A percentile compares a stretch with the other conserved stretches of the same genome.
Evolutionary conservation across 768 basidiomycete species (phyloP).

Genomic region (Tephrocybe sp.): DNA sequence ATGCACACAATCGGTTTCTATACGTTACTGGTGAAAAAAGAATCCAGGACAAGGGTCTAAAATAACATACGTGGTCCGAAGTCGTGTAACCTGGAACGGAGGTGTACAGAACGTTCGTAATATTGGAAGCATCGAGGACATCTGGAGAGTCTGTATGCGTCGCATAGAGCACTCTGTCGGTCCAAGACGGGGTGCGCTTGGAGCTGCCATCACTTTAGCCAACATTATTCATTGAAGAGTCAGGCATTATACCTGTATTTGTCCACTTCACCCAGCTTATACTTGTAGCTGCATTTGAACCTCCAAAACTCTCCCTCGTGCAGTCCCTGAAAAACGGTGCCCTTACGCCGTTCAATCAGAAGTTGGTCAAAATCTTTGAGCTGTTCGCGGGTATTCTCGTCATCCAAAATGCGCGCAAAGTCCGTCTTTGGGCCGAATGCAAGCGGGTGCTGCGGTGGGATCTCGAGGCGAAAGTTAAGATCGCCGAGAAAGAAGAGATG

Average conservation of each 20-base stretch:
- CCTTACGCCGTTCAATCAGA: conserved; percentile 57
- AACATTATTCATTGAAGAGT: conserved; percentile 1
- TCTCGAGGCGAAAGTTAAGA: conserved; percentile 84
- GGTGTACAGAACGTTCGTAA: conserved; percentile 73
- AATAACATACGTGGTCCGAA: conserved; percentile 80
- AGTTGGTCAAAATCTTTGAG: conserved; percentile 78
- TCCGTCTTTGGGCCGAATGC: conserved; percentile 28
- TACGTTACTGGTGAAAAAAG: background rate
- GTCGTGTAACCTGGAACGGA: conserved; percentile 81
- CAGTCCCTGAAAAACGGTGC: conserved; percentile 69
- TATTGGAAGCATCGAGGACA: conserved; percentile 47
- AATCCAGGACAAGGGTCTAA: background rate
- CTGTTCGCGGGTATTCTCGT: conserved; percentile 54
- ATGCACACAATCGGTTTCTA: conserved; percentile 84
- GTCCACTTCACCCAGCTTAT: conserved; percentile 77
- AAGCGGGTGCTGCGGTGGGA: conserved; percentile 57
- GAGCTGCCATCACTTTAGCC: conserved; percentile 35
- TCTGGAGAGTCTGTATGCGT: conserved; percentile 68
- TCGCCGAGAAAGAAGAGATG: conserved; percentile 95
- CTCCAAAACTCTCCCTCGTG: conserved; percentile 85
- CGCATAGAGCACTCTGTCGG: conserved; percentile 87
- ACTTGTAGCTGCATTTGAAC: conserved; percentile 94
- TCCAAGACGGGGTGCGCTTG: conserved; percentile 86
- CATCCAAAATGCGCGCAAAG: conserved; percentile 43
- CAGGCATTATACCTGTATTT: conserved; percentile 77